Conservation (phyloP, 331 rosid species). For the Quercus tomentella region DNA sequence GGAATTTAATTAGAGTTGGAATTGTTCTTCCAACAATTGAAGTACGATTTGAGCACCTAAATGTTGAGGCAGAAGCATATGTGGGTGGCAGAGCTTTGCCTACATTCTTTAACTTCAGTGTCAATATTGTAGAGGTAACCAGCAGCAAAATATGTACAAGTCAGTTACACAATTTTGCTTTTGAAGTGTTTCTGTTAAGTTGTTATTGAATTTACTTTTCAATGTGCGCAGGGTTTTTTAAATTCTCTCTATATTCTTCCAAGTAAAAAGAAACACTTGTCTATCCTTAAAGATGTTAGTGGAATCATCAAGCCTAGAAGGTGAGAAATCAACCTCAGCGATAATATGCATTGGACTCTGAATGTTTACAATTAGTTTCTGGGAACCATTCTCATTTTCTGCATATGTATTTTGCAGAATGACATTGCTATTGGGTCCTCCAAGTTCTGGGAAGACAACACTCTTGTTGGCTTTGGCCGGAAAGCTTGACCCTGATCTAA, state of each 20-base stretch:
- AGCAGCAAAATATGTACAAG: too few species aligned
- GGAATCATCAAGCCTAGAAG: constrained; percentile 44
- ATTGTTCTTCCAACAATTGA: too few species aligned
- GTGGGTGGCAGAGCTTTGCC: too few species aligned
- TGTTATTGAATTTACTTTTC: background rate
- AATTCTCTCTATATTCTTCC: constrained; percentile 22
- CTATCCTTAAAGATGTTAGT: constrained; percentile 42
- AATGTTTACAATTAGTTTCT: background rate
- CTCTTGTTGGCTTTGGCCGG: constrained; percentile 47
- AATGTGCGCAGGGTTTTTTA: constrained; percentile 21
- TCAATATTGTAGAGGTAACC: too few species aligned
- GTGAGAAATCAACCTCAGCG: background rate
- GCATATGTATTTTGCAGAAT: constrained; percentile 17
- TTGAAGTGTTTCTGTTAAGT: too few species aligned
- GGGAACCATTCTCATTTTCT: background rate
- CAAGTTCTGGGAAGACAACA: constrained; percentile 60
- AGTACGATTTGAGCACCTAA: too few species aligned
- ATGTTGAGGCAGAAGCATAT: too few species aligned
- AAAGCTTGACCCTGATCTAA: constrained; percentile 41
- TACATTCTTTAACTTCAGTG: too few species aligned
- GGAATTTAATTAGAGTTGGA: too few species aligned
- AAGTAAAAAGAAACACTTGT: constrained; percentile 33
- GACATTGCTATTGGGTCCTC: constrained; percentile 57
- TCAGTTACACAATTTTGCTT: too few species aligned
- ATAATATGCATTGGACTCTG: background rate